Evolutionary conservation across 2,329 filamentous ascomycete species (phyloP), one percentile per base, ranked within the genome.

Genomic region (Penicillium sp.): DNA sequence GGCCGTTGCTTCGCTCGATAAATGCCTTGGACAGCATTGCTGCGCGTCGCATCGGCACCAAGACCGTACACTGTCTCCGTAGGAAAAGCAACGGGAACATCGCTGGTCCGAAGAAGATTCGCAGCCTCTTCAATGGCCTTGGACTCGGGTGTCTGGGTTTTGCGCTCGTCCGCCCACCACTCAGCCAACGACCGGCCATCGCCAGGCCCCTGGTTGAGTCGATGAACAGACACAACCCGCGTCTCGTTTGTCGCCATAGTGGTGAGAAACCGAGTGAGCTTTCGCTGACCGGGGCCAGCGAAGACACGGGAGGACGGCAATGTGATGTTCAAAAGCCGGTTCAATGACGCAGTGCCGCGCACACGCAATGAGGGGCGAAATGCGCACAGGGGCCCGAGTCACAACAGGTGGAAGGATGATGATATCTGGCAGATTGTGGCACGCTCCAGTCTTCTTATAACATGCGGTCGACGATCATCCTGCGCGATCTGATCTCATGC

Each of bases 41-140:
- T 87, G 53, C 87, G 78, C 16, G 89, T 96, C 8, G 92, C 92
- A 67, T 96, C 92, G 10, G 92, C 92, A n/a, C 88, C 92, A 6
- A 98, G 75, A 0, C 92, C 92, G 61, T 98, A 98, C 0, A 98
- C 92, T 0, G 92, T 98, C 67, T 98, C 92, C 0, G 92, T 98
- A 0, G 92, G 92, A 60, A 98, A 98, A 1, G 86, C 92, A 32
- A 98, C 87, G 3, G 92, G 92, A 3, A 75, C 75, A 57, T 85
- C 75, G 35, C 75, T 80, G 12, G 72, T 71, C 35, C 71, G 75
- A 23, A 95, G 70, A 47, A 80, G 73, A 9, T 72, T 59, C 2
- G 85, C 86, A 1, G 86, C 86, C 38, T 79, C 68, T 41, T 70
- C 66, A 25, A 94, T 71, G 39, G 71, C 66, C 23, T 69, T 62